Percentiles rank a stretch among this genome's conserved stretches.
Evolutionary conservation across 2,329 filamentous ascomycete genomes (phyloP).

Genomic region (Alternaria hordeiaustralica): DNA sequence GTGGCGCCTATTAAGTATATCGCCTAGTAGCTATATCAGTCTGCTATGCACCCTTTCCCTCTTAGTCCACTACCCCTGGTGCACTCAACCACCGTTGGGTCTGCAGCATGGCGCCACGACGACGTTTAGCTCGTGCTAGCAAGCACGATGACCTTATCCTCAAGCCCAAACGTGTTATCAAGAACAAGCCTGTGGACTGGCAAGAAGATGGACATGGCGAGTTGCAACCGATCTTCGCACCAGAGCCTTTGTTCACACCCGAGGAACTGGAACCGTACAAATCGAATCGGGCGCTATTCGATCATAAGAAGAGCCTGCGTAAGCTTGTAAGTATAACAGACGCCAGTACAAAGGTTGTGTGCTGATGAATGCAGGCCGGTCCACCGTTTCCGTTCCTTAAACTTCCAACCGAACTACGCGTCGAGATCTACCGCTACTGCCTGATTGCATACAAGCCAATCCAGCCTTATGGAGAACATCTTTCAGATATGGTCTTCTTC

Average conservation of each 20-base stretch:
- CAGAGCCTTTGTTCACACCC: neutral
- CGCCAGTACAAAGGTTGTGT: accelerated
- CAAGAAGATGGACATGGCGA: neutral
- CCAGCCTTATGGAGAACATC: no score
- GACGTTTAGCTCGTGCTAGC: neutral
- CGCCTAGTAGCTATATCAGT: no score
- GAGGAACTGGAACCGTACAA: neutral
- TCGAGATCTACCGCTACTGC: neutral
- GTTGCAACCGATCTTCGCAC: neutral
- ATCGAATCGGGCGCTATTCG: neutral
- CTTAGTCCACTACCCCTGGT: neutral
- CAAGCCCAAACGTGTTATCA: neutral
- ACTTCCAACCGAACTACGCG: neutral
- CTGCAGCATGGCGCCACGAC: neutral
- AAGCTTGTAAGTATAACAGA: neutral
- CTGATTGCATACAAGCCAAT: no score
- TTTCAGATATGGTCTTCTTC: no score
- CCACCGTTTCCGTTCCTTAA: neutral
- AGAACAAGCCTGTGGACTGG: neutral
- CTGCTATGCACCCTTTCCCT: no score
- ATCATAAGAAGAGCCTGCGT: neutral
- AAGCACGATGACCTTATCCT: neutral
- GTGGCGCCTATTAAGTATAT: neutral
- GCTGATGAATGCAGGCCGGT: neutral
- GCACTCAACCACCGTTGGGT: neutral